These are phyloP conservation scores for Plasmodium yoelii DNA, from an alignment of 169 alveolate genomes.

Conservation along the genomic window DNA sequence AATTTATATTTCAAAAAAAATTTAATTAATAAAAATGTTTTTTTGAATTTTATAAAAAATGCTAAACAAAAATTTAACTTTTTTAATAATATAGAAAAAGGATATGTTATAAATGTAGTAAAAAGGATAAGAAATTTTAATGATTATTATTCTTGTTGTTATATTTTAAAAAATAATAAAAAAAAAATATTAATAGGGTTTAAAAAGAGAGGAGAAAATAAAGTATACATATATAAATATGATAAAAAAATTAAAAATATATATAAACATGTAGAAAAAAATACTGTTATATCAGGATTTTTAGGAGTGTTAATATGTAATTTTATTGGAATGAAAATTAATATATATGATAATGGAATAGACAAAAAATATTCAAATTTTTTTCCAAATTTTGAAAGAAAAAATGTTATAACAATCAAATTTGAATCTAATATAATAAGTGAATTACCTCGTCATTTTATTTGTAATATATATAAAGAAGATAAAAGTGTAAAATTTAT, in stretches of 20 bases:
- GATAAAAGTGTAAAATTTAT: slow-evolving; percentile 54
- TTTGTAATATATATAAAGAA: slow-evolving; percentile 66
- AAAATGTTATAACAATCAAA: slow-evolving; percentile 39
- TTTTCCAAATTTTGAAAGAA: slow-evolving; percentile 71
- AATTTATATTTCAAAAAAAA: slow-evolving; percentile 61
- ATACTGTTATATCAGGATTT: slow-evolving; percentile 62
- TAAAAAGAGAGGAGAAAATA: slow-evolving; percentile 74
- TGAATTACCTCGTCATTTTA: slow-evolving; percentile 74
- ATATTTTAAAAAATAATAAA: slow-evolving; percentile 69
- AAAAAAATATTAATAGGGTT: slow-evolving; percentile 67
- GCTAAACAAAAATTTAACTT: slow-evolving; percentile 37
- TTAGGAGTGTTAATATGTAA: slow-evolving; percentile 68
- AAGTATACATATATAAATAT: slow-evolving; percentile 68
- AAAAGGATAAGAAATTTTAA: slow-evolving; percentile 65
- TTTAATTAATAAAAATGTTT: slow-evolving; percentile 63
- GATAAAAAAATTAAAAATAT: slow-evolving; percentile 65
- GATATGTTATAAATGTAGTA: slow-evolving; percentile 55
- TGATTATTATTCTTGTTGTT: slow-evolving; percentile 70
- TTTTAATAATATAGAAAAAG: slow-evolving; percentile 61
- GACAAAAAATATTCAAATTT: slow-evolving; percentile 53
- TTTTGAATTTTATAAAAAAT: slow-evolving; percentile 23
- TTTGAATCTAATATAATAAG: slow-evolving; percentile 76
- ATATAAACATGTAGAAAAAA: slow-evolving; percentile 26
- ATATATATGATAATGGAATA: slow-evolving; percentile 75
- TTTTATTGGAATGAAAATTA: slow-evolving; percentile 76